These are phyloP conservation scores for Candida neerlandica DNA, from an alignment of 1,139 yeast species.

Conservation along the genomic window DNA sequence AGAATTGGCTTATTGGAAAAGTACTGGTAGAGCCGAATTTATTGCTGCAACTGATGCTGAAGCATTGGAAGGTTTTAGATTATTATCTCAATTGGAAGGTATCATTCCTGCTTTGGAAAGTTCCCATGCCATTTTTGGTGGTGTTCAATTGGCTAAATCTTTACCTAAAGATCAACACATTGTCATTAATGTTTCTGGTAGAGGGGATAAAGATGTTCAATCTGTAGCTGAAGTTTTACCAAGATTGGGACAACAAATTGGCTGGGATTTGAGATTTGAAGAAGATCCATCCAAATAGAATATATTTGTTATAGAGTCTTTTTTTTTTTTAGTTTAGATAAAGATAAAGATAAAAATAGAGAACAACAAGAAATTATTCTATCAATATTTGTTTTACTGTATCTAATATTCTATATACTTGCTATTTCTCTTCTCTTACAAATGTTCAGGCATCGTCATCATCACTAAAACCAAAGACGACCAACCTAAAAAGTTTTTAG, in stretches of 20 bases:
- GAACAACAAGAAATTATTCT: neutral
- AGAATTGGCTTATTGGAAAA: conserved; percentile 94
- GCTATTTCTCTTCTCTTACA: conserved; percentile 18
- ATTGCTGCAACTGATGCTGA: conserved; percentile 89
- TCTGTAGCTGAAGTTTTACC: conserved; percentile 96
- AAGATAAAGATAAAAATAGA: neutral
- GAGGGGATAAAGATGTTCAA: conserved; percentile 99
- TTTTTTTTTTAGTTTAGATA: no score
- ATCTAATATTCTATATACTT: neutral
- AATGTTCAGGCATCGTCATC: conserved; percentile 72
- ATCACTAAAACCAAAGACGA: conserved; percentile 78
- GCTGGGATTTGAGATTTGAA: conserved; percentile 95
- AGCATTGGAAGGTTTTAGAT: conserved; percentile 86
- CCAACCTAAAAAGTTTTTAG: conserved; percentile 94
- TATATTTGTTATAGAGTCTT: neutral
- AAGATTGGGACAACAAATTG: conserved; percentile 81
- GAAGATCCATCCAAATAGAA: conserved; percentile 43
- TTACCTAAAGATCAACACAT: conserved; percentile 78
- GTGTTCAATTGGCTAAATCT: conserved; percentile 82
- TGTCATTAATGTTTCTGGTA: conserved; percentile 89
- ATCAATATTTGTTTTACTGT: neutral
- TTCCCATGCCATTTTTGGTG: conserved; percentile 94
- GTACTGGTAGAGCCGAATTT: conserved; percentile 88
- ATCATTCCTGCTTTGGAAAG: conserved; percentile 98
- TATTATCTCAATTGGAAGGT: conserved; percentile 92